A percentile compares a stretch with the other conserved stretches of the same genome.
These are phyloP conservation scores for Zygoascus bituminiphila DNA, from an alignment of 805 yeast species.

Conservation along the genomic window DNA sequence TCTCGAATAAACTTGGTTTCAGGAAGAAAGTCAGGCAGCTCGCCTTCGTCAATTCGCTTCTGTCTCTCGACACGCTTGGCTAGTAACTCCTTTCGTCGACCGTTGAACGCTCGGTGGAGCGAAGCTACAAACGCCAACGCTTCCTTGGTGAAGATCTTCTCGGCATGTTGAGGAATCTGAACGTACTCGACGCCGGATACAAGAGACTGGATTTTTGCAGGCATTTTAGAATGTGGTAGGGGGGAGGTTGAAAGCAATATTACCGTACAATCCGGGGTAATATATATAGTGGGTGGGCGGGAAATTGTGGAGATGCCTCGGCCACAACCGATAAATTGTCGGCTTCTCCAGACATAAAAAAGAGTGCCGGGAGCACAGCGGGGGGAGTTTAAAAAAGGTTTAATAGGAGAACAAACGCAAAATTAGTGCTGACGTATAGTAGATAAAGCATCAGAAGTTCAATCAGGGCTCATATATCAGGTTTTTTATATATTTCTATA, in stretches of 20 bases:
- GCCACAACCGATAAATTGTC: neutral
- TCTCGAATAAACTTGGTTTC: constrained; percentile 55
- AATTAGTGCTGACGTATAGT: too few relatives aligned
- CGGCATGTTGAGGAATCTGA: constrained; percentile 39
- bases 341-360: too few relatives aligned
- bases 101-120: constrained; percentile 55
- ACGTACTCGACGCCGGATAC: constrained; percentile 49
- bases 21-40: constrained; percentile 60
- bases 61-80: constrained; percentile 49
- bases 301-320: neutral
- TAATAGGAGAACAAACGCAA: too few relatives aligned
- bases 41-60: constrained; percentile 49
- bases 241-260: neutral
- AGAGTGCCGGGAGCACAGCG: neutral
- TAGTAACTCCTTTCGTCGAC: constrained; percentile 46
- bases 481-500: too few relatives aligned
- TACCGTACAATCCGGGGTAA: neutral
- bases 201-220: constrained; percentile 13
- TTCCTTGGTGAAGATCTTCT: constrained; percentile 51
- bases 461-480: too few relatives aligned
- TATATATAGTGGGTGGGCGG: neutral
- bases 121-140: constrained; percentile 61
- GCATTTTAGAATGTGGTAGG: constrained; percentile 11
- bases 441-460: too few relatives aligned
- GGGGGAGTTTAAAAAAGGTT: too few relatives aligned